Evolutionary conservation across 306 rosid species (phyloP).

Genomic region (Calophaca sinica): DNA sequence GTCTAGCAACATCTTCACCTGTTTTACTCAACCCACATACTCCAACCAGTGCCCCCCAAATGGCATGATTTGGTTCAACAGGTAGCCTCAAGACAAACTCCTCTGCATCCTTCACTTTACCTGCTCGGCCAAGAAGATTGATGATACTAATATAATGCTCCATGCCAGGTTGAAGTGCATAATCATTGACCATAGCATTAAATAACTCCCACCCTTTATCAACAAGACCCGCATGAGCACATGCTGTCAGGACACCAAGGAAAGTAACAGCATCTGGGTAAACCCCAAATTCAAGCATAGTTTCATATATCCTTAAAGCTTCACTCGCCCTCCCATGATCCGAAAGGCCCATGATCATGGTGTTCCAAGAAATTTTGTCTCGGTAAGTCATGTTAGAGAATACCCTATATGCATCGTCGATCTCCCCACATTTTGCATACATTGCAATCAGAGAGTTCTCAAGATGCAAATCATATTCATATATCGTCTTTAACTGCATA

Average conservation of each 20-base stretch:
- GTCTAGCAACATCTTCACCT: slow-evolving; percentile 56
- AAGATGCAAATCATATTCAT: slow-evolving; percentile 60
- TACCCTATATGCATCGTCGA: slow-evolving; percentile 58
- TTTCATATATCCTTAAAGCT: slow-evolving; percentile 56
- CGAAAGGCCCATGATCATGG: slow-evolving; percentile 76
- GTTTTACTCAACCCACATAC: slow-evolving; percentile 59
- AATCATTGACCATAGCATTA: slow-evolving; percentile 55
- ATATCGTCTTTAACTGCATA: slow-evolving; percentile 61
- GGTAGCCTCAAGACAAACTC: slow-evolving; percentile 70
- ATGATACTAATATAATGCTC: slow-evolving; percentile 76
- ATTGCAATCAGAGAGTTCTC: slow-evolving; percentile 78
- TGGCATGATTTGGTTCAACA: slow-evolving; percentile 59
- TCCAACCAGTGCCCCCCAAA: slow-evolving; percentile 84
- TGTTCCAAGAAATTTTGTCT: slow-evolving; percentile 77
- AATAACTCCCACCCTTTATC: slow-evolving; percentile 62
- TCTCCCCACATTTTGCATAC: slow-evolving; percentile 87
- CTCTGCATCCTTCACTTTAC: slow-evolving; percentile 69
- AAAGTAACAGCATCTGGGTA: slow-evolving; percentile 70
- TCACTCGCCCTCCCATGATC: slow-evolving; percentile 62
- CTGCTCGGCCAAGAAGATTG: slow-evolving; percentile 79
- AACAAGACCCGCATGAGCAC: slow-evolving; percentile 73
- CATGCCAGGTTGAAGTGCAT: slow-evolving; percentile 63
- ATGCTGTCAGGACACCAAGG: slow-evolving; percentile 71
- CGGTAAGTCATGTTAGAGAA: slow-evolving; percentile 65
- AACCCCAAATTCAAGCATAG: slow-evolving; percentile 61